Base-by-base conservation (phyloP, 2,329 filamentous ascomycete species). In the Alternaria sp. region DNA sequence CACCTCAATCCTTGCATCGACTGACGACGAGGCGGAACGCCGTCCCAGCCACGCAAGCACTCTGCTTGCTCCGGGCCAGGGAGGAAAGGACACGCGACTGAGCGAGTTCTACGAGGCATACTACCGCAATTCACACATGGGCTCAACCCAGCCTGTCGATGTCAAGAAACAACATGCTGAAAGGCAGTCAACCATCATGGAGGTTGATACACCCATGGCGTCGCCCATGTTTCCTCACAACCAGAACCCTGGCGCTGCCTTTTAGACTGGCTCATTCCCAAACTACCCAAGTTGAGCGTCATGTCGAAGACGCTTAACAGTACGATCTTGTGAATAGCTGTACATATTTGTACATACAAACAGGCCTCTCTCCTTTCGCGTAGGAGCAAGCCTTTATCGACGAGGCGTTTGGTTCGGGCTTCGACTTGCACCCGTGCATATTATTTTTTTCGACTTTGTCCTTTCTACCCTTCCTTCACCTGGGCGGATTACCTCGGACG, bases 71-170 rank as follows among this genome's bases (percentile, higher is more conserved):
- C 64, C 72, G 20, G 45, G 55, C 12, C 54, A 65, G 8, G 57
- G 54, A 25, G 55, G 57, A 36, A 64, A 66, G n/a, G 71, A 74
- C 40, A 54, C 69, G 3, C 71, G 74, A 18, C 66, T 79, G 48
- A 78, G 76, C 65, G 78, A 80, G n/a, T 78, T 80, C 64, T 79
- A 77, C 69, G 77, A 79, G 22, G 73, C 76, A 0, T 80, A 80
- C 64, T 80, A 78, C 63, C 73, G 76, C 20, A 65, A 74, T 20
- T 77, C 75, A 25, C 67, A 71, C 30, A 50, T 69, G 7, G 61
- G 54, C 12, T 25, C 55, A 18, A 51, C 61, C 18, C 53, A 58
- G 36, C 27, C 57, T 4, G 46, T 68, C 16, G 66, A 62, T 20
- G 25, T 27, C 9, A 50, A 59, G 9, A 67, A 67, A 41, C 63